Conservation (phyloP, 768 basidiomycete species). For the Kwoniella mangroviensis region DNA sequence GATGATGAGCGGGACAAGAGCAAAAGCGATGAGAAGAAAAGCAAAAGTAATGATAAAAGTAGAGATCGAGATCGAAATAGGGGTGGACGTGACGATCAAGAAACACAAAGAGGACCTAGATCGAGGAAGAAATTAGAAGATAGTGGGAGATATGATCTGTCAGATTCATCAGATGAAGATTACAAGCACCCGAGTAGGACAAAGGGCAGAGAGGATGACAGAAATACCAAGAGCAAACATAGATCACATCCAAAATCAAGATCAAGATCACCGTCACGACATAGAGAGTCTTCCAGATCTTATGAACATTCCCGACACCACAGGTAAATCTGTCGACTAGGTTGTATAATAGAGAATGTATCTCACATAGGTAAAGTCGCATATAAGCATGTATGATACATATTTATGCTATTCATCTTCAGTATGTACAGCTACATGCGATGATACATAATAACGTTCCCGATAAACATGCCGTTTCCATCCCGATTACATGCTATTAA, state of each 20-base stretch:
- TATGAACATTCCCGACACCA: not conserved
- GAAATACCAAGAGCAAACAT: not conserved
- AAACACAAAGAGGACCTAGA: not conserved
- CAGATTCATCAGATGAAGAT: not conserved
- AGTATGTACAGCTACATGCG: not conserved
- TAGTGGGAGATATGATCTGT: not conserved
- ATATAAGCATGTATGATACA: not conserved
- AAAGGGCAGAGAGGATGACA: not conserved
- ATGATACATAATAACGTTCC: not conserved
- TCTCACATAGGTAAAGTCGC: not conserved
- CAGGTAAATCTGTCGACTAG: not conserved
- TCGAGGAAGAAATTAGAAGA: not conserved
- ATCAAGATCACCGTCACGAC: constrained; percentile 8
- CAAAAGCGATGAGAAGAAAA: constrained; percentile 2
- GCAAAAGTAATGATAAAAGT: not conserved
- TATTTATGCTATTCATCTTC: not conserved
- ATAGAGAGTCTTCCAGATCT: not conserved
- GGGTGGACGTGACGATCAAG: not conserved
- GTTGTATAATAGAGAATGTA: not conserved
- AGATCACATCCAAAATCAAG: constrained; percentile 6
- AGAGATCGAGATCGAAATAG: not conserved
- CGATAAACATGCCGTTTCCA: too few species aligned
- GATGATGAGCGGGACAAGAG: constrained; percentile 8
- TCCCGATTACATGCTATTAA: too few species aligned
- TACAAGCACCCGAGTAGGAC: not conserved